Conservation (phyloP, 495 filamentous ascomycete species). For the Lophium mytilinum region DNA sequence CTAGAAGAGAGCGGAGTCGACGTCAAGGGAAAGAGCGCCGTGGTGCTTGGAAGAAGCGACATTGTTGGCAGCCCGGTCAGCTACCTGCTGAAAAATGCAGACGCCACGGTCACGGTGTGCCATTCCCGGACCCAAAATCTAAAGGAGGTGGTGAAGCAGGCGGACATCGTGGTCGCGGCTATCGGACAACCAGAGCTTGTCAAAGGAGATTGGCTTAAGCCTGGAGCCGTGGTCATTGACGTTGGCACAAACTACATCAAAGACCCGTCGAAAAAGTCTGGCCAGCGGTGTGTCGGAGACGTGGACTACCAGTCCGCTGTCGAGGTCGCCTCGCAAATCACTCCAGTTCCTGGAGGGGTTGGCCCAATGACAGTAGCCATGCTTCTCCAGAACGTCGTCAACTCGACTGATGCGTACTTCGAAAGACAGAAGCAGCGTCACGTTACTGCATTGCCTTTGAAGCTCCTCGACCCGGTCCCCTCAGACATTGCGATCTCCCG, state of each 20-base stretch:
- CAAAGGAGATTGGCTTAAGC: conserved; percentile 92
- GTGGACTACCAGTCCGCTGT: conserved; percentile 84
- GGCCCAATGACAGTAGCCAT: conserved; percentile 98
- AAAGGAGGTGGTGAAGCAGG: conserved; percentile 63
- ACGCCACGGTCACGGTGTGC: conserved; percentile 94
- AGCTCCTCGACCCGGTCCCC: conserved; percentile 67
- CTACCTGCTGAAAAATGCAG: conserved; percentile 86
- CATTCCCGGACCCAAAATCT: conserved; percentile 79
- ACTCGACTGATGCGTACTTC: conserved; percentile 70
- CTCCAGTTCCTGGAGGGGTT: conserved; percentile 92
- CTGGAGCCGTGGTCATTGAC: conserved; percentile 89
- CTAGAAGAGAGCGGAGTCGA: conserved; percentile 76
- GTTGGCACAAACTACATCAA: conserved; percentile 95
- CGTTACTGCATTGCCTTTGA: conserved; percentile 70
- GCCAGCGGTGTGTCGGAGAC: conserved; percentile 87
- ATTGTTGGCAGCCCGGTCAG: conserved; percentile 96
- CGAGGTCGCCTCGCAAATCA: conserved; percentile 88
- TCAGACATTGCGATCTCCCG: conserved; percentile 91
- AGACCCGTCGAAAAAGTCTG: conserved; percentile 91
- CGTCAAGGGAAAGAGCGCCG: conserved; percentile 80
- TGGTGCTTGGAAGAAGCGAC: conserved; percentile 90
- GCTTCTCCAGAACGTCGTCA: conserved; percentile 88
- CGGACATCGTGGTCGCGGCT: conserved; percentile 85
- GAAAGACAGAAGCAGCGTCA: conserved; percentile 69
- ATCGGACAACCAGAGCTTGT: conserved; percentile 84